Base-by-base conservation (phyloP, 1,139 yeast genomes). In the Suhomyces bokatorum region DNA sequence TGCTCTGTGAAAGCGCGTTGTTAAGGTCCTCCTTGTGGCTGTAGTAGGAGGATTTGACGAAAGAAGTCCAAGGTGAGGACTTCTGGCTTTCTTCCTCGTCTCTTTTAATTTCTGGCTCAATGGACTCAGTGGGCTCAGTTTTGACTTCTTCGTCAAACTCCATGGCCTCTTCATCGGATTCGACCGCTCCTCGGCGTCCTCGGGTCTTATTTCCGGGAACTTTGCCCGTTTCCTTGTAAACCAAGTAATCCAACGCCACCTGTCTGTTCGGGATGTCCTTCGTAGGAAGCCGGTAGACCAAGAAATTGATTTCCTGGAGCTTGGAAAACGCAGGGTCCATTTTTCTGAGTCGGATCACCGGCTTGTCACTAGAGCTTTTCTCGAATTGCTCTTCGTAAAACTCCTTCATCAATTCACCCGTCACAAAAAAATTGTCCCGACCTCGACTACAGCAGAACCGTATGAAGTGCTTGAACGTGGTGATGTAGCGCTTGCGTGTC, bases 301-400 rank as follows among this genome's bases (percentile, higher is more conserved):
- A 44, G 35, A 49, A 53, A 44, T 54, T 54, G 43, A 54, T 53
- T 38, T 54, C 58, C 38, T 54, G 58, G 8, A 54, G 40, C 35
- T 54, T 54, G 33, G 53, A 48, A 46, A 54, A 54, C 1, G 58
- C 58, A 4, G 58, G 58, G 39, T 54, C 58, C 58, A 54, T 54
- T 37, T 54, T 54, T 3, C 57, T 47, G 32, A 54, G 45, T 31
- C 58, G 44, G 12, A 54, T 54, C 31, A 54, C 54, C 14, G 58
- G 58, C 39, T 54, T 53, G 31, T 48, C 50, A 35, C 56, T 52
- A 14, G 47, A 33, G 35, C 56, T 52, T 28, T 37, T 48, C 8
- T 46, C 44, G 36, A 50, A 51, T 36, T 54, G 58, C 22, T 54
- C 55, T 32, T 53, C 44, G 41, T 54, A 54, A 31, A 54, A 54